A percentile compares a stretch with the other conserved stretches of the same genome.
phyloP scores from a whole-genome alignment of 2,329 filamentous ascomycete species.

The Arthroderma sp. region DNA sequence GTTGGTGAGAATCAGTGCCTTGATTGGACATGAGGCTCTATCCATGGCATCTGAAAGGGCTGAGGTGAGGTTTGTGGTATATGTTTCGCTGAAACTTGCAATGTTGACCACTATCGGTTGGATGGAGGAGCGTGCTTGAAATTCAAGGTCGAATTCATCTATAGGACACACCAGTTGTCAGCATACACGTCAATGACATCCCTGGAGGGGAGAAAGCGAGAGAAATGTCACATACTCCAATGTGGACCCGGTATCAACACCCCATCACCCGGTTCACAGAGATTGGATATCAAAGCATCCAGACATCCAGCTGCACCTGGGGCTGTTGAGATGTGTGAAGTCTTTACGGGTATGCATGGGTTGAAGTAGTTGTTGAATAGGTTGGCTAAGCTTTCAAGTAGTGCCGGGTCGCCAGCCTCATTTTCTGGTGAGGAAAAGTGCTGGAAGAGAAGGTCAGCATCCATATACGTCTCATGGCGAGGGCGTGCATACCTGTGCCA shows the following conservation, averaged over 20 bases:
- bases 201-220: background rate
- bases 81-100: constrained; percentile 8
- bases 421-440: constrained; percentile 12
- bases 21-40: constrained; percentile 9
- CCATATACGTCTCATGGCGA: background rate
- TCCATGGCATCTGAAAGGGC: constrained; percentile 10
- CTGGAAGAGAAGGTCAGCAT: constrained; percentile 1
- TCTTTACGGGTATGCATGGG: constrained; percentile 12
- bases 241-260: constrained; percentile 20
- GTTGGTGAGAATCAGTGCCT: constrained; percentile 16
- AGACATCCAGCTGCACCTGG: constrained; percentile 12
- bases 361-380: constrained; percentile 20
- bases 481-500: constrained; percentile 4
- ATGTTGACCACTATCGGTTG: constrained; percentile 12
- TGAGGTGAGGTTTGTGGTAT: constrained; percentile 9
- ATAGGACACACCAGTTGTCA: background rate
- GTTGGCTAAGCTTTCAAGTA: constrained; percentile 11
- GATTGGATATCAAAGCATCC: constrained; percentile 20
- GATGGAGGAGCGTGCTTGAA: constrained; percentile 10
- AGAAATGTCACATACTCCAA: constrained; percentile 15
- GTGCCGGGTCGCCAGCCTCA: constrained; percentile 12
- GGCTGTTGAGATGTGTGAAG: constrained; percentile 13
- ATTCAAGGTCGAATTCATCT: constrained; percentile 15
- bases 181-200: background rate
- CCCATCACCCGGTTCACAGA: constrained; percentile 23